phyloP scores from a whole-genome alignment of 805 yeast species.

The Kodamaea nitidulidarum region DNA sequence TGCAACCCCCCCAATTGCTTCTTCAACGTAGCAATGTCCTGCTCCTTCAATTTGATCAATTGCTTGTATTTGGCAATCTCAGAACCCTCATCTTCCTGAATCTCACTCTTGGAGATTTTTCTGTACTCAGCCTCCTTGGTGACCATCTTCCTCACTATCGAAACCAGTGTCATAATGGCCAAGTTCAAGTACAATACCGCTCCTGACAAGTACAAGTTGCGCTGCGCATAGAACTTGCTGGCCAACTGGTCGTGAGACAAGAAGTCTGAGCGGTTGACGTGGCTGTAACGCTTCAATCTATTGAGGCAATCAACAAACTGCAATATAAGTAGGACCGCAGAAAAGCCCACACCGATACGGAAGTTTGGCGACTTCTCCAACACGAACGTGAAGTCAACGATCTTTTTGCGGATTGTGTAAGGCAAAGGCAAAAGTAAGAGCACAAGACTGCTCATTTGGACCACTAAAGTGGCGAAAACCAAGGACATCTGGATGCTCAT shows the following conservation, averaged over 20 bases:
- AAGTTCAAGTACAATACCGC: conserved; percentile 54
- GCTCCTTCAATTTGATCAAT: conserved; percentile 36
- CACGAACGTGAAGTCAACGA: conserved; percentile 34
- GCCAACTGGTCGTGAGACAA: conserved; percentile 52
- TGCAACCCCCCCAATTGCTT: conserved; percentile 52
- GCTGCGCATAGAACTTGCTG: conserved; percentile 57
- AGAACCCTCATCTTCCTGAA: conserved; percentile 11
- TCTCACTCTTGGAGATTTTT: conserved; percentile 12
- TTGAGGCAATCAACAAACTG: conserved; percentile 55
- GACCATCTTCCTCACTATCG: conserved; percentile 50
- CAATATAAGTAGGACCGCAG: conserved; percentile 40
- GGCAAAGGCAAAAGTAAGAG: conserved; percentile 56
- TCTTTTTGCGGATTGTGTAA: conserved; percentile 39
- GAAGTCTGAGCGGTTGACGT: conserved; percentile 9
- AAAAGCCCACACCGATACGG: conserved; percentile 42
- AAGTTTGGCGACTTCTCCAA: conserved; percentile 37
- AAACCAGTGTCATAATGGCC: conserved; percentile 52
- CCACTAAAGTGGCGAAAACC: conserved; percentile 45
- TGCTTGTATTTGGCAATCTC: conserved; percentile 30
- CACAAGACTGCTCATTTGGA: conserved; percentile 49
- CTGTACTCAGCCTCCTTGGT: conserved; percentile 36
- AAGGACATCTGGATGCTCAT: conserved; percentile 46
- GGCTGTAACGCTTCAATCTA: conserved; percentile 28
- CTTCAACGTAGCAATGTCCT: conserved; percentile 44
- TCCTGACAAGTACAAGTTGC: conserved; percentile 61